Conservation (phyloP, 768 basidiomycete species). For the Psilocybe sp. region DNA sequence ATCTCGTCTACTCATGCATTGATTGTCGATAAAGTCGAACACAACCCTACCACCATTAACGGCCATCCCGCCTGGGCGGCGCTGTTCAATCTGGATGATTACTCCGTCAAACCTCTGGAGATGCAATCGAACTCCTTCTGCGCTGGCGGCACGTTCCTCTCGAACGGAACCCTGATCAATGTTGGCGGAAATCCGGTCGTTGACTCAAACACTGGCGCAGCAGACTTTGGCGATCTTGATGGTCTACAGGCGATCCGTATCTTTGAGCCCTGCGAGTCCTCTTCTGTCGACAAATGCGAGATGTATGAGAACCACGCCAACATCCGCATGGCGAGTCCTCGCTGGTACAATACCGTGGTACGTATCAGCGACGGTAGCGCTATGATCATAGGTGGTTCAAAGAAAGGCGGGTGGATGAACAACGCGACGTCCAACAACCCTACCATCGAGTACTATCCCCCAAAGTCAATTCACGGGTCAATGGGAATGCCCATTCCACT, state of each 20-base stretch:
- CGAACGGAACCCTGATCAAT: slow-evolving; percentile 75
- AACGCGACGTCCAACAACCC: slow-evolving; percentile 80
- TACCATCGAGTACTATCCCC: slow-evolving; percentile 79
- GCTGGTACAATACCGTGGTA: slow-evolving; percentile 78
- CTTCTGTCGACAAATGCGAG: slow-evolving; percentile 46
- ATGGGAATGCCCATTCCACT: slow-evolving; percentile 66
- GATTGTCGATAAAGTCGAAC: slow-evolving; percentile 82
- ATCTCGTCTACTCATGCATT: slow-evolving; percentile 69
- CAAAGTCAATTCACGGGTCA: slow-evolving; percentile 66
- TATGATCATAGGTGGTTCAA: slow-evolving; percentile 81
- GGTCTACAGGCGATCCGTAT: slow-evolving; percentile 74
- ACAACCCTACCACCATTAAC: slow-evolving; percentile 71
- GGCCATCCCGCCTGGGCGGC: slow-evolving; percentile 84
- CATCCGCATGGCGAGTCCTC: slow-evolving; percentile 71
- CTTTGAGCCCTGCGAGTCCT: slow-evolving; percentile 61
- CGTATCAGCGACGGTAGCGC: slow-evolving; percentile 75
- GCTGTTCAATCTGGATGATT: slow-evolving; percentile 65
- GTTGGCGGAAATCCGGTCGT: slow-evolving; percentile 84
- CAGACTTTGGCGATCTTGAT: slow-evolving; percentile 74
- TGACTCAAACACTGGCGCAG: slow-evolving; percentile 55
- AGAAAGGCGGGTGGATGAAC: slow-evolving; percentile 84
- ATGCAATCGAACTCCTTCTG: slow-evolving; percentile 85
- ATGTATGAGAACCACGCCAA: slow-evolving; percentile 63
- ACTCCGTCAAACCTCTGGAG: slow-evolving; percentile 56
- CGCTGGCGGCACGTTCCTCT: slow-evolving; percentile 74